Conservation (phyloP, 352 stramenopile genomes). For the Phytopythium litorale region DNA sequence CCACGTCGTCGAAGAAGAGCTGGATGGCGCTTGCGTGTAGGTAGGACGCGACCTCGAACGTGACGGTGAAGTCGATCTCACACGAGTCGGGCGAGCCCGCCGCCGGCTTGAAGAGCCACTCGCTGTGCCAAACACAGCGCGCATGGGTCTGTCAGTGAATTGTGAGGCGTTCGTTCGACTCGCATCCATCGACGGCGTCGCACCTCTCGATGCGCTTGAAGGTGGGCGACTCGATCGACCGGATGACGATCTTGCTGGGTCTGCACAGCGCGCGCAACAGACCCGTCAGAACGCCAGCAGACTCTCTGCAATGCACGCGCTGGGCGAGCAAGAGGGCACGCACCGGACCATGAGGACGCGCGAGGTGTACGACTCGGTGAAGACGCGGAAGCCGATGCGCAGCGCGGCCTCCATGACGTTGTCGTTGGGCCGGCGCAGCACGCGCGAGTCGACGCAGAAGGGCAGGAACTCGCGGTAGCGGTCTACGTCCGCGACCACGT, state of each 20-base stretch:
- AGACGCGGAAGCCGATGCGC: conserved; percentile 75
- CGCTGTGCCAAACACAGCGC: conserved; percentile 17
- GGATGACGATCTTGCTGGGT: conserved; percentile 68
- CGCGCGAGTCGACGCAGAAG: conserved; percentile 76
- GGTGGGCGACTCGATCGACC: conserved; percentile 77
- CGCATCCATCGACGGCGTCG: background rate
- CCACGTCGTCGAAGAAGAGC: conserved; percentile 84
- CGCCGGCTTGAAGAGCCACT: conserved; percentile 65
- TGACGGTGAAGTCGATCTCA: conserved; percentile 75
- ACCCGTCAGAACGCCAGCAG: background rate
- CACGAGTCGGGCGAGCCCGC: conserved; percentile 47
- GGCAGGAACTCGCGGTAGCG: conserved; percentile 74
- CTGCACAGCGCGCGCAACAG: conserved; percentile 9
- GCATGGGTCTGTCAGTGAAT: background rate
- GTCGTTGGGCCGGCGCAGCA: conserved; percentile 62
- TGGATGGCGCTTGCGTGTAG: conserved; percentile 77
- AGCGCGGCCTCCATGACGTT: conserved; percentile 80
- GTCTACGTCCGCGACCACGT: conserved; percentile 73
- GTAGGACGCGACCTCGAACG: conserved; percentile 78
- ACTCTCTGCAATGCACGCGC: background rate
- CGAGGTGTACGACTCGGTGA: conserved; percentile 82
- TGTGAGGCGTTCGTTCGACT: background rate
- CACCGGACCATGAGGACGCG: conserved; percentile 74
- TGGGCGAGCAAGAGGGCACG: background rate
- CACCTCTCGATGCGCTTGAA: conserved; percentile 87